Evolutionary conservation across 108 stramenopile species (phyloP).

Genomic region (Cyclostephanos tholiformis): DNA sequence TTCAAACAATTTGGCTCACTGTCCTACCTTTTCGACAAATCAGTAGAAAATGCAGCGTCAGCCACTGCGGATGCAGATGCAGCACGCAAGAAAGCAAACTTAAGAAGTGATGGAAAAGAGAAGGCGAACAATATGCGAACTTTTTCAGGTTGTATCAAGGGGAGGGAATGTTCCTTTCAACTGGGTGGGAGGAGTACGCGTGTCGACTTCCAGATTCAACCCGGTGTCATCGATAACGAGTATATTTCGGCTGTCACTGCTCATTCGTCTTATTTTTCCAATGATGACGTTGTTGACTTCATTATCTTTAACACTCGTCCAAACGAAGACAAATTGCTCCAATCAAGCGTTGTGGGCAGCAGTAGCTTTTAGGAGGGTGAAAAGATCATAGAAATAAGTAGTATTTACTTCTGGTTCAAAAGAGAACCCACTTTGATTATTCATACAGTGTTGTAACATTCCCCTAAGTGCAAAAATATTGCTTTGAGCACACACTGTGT

Average conservation of each 20-base stretch:
- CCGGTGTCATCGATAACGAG: slow-evolving; percentile 78
- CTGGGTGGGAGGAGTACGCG: slow-evolving; percentile 64
- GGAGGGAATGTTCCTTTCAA: slow-evolving; percentile 49
- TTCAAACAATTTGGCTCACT: slow-evolving; percentile 52
- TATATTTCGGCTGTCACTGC: slow-evolving; percentile 78
- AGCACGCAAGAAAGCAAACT: slow-evolving; percentile 25
- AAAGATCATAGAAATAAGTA: no score
- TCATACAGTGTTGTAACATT: no score
- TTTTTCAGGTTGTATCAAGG: slow-evolving; percentile 49
- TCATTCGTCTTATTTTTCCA: slow-evolving; percentile 66
- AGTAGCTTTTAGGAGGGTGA: neutral
- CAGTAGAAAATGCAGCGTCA: slow-evolving; percentile 42
- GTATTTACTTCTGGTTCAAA: no score
- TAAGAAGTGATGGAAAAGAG: slow-evolving; percentile 14
- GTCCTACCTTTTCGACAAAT: slow-evolving; percentile 43
- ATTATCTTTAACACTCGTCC: slow-evolving; percentile 48
- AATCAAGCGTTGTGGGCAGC: neutral
- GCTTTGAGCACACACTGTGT: no score
- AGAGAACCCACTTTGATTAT: no score
- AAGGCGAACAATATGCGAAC: slow-evolving; percentile 9
- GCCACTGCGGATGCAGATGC: slow-evolving; percentile 50
- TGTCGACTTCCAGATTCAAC: slow-evolving; percentile 75
- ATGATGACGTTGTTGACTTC: slow-evolving; percentile 74
- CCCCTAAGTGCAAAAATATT: no score
- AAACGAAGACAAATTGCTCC: slow-evolving; percentile 3